These are phyloP conservation scores for Didymella arachidicola DNA, from an alignment of 2,329 filamentous ascomycete species.

Conservation along the genomic window DNA sequence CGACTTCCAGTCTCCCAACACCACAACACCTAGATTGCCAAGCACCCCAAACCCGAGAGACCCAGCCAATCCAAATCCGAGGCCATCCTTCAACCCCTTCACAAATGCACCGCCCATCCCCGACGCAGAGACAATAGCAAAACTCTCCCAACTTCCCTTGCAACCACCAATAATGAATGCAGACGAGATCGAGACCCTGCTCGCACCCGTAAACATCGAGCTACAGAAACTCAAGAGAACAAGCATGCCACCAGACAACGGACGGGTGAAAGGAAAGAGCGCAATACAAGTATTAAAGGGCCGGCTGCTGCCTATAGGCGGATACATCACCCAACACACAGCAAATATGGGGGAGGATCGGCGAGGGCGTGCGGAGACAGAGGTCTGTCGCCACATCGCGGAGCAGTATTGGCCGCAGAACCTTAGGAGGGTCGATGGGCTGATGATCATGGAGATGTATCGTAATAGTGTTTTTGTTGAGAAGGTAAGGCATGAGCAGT, in stretches of 20 bases:
- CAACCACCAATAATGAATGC: background rate
- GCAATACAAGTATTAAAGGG: constrained; percentile 27
- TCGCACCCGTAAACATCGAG: background rate
- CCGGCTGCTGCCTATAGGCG: constrained; percentile 28
- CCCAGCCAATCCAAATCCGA: no score
- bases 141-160: background rate
- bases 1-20: background rate
- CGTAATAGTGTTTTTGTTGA: constrained; percentile 3
- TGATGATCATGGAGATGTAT: constrained; percentile 17
- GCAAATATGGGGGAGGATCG: background rate
- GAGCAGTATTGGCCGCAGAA: constrained; percentile 28
- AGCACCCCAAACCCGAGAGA: background rate
- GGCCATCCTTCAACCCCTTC: no score
- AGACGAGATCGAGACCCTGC: background rate
- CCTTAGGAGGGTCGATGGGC: background rate
- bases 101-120: no score
- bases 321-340: constrained; percentile 17
- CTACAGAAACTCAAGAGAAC: background rate
- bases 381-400: constrained; percentile 23
- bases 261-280: background rate
- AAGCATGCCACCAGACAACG: background rate
- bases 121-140: no score
- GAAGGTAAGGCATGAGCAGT: background rate
- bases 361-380: background rate
- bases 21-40: background rate